A percentile compares a stretch with the other conserved stretches of the same genome.
phyloP scores from a whole-genome alignment of 1,139 yeast genomes.

The Casaregolazyma lundiana region DNA sequence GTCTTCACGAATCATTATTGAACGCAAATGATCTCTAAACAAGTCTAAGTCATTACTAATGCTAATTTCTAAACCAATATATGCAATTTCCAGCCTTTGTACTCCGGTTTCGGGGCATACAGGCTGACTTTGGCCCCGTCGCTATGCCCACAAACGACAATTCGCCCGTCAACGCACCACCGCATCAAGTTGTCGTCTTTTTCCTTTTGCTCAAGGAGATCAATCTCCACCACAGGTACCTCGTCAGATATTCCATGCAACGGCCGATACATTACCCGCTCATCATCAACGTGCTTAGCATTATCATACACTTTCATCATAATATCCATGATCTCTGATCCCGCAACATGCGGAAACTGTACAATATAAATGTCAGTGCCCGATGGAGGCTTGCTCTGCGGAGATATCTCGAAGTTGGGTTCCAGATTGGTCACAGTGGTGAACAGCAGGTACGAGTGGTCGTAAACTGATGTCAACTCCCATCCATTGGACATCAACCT shows the following conservation, averaged over 20 bases:
- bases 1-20: too few species aligned
- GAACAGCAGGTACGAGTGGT: slow-evolving; percentile 63
- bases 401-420: slow-evolving; percentile 67
- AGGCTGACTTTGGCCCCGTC: slow-evolving; percentile 17
- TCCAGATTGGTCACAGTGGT: slow-evolving; percentile 65
- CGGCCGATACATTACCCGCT: slow-evolving; percentile 28
- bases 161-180: slow-evolving; percentile 36
- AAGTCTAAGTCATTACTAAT: too few species aligned
- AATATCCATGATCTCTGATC: slow-evolving; percentile 46
- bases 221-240: neutral
- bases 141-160: slow-evolving; percentile 24
- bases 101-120: slow-evolving; percentile 20
- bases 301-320: slow-evolving; percentile 56
- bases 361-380: slow-evolving; percentile 48
- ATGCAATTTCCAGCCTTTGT: slow-evolving; percentile 31
- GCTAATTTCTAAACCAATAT: slow-evolving; percentile 14
- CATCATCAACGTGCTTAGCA: slow-evolving; percentile 50
- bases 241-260: slow-evolving; percentile 14
- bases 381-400: slow-evolving; percentile 53
- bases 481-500: slow-evolving; percentile 15
- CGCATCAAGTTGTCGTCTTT: slow-evolving; percentile 26
- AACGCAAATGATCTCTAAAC: too few species aligned
- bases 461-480: neutral
- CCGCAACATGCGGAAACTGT: slow-evolving; percentile 43
- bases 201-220: slow-evolving; percentile 3